Base-by-base conservation (phyloP, 2,329 filamentous ascomycete species). In the Monosporascus sp. region DNA sequence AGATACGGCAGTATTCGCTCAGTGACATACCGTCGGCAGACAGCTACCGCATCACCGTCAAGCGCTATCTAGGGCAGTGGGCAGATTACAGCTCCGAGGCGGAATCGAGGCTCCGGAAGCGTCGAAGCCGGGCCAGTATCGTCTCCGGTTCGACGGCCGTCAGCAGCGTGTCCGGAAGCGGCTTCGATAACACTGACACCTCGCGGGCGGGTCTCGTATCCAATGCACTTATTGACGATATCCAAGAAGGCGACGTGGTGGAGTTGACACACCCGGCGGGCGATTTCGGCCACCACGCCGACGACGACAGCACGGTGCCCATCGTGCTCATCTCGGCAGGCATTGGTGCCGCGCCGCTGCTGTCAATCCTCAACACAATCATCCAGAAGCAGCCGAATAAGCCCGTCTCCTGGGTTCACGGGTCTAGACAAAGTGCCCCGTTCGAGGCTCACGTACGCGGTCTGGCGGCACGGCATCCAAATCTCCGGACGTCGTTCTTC, bases 1-100 rank as follows among this genome's bases (percentile, higher is more conserved):
- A 91, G 68, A 77, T 82, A 18, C 76, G 87, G 34, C 88, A 90
- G 68, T 91, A 90, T 70, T 88, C 85, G 25, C 76, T 91, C 55
- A 86, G 81, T 62, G 85, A 89, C 57, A 76, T 80, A 48, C 85
- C 84, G 2, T 73, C 74, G 2, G 70, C 77, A 8, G 75, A 81
- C 48, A 81, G 84, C 68, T 88, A 88, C 69, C 81, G 88, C 31
- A 85, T 90, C 69, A 87, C 80, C 48, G 78, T 91, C 52, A 89
- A 89, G 76, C 80, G 77, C 54, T 85, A 90, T 62, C 67, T 72
- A 2, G 84, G 83, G 4, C 63, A 82, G 15, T 71, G 76, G 47
- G 55, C 49, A 31, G 62, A 61, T 27, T 59, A 58, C 24, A 54
- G 47, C 48, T 71, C 48, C 15, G 55, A 57, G 18, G 20, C 52